Percentiles rank a stretch among this genome's conserved stretches.
phyloP scores from a whole-genome alignment of 2,329 filamentous ascomycete species.

The Elsinoe fawcettii region DNA sequence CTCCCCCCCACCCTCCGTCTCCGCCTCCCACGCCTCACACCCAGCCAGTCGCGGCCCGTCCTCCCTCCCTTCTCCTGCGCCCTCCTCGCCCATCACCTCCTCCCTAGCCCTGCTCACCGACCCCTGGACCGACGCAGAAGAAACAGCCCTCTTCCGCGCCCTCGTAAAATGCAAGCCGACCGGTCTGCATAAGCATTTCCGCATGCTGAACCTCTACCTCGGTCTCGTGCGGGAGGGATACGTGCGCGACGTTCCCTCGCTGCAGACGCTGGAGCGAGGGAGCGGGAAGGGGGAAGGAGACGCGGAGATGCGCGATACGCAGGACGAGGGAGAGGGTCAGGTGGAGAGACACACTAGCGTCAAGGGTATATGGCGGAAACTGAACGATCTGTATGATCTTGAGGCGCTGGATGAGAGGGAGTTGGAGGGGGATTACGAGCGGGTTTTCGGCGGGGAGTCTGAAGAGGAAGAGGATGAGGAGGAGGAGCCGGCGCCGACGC shows the following conservation, averaged over 20 bases:
- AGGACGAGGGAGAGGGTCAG: neutral
- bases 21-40: neutral
- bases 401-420: conserved; percentile 76
- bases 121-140: conserved; percentile 91
- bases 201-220: conserved; percentile 66
- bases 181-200: conserved; percentile 79
- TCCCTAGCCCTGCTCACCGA: conserved; percentile 50
- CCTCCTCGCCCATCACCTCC: neutral
- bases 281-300: conserved; percentile 40
- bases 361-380: conserved; percentile 84
- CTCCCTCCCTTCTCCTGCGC: neutral
- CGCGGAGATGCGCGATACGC: conserved; percentile 85
- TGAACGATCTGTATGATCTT: conserved; percentile 76
- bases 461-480: conserved; percentile 35
- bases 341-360: conserved; percentile 64
- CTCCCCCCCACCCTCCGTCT: neutral
- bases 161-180: conserved; percentile 96
- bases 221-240: conserved; percentile 29
- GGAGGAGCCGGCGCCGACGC: conserved; percentile 31
- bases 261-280: neutral
- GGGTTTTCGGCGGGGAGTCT: conserved; percentile 31
- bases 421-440: conserved; percentile 32
- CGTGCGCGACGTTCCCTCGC: conserved; percentile 20
- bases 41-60: neutral
- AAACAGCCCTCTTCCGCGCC: conserved; percentile 84